These are phyloP conservation scores for Boletus rex-veris DNA, from an alignment of 768 basidiomycete species.

Conservation along the genomic window DNA sequence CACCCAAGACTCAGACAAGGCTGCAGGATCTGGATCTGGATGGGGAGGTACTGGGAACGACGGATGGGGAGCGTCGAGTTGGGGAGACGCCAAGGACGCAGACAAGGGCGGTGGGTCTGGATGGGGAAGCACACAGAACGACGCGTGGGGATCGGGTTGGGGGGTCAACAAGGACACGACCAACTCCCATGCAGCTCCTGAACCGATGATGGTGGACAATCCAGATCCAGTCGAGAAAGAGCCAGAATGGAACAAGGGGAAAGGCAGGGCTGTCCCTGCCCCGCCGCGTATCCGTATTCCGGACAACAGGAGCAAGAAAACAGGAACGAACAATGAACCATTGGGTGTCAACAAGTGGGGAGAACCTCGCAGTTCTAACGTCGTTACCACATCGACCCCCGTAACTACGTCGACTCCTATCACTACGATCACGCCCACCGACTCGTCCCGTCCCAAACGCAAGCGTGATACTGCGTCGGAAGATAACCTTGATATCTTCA, in stretches of 20 bases:
- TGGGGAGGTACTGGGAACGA: not conserved
- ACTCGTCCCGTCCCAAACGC: conserved; percentile 22
- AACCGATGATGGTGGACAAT: conserved; percentile 9
- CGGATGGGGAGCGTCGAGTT: not conserved
- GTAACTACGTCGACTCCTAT: conserved; percentile 12
- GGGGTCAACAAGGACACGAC: conserved; percentile 2
- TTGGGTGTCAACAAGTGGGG: conserved; percentile 15
- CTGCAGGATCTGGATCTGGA: not conserved
- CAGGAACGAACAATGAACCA: conserved; percentile 26
- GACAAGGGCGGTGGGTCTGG: not conserved
- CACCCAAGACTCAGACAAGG: not conserved
- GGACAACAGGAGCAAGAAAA: conserved; percentile 10
- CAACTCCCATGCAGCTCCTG: conserved; percentile 3
- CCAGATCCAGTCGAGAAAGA: not conserved
- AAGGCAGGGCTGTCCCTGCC: conserved; percentile 10
- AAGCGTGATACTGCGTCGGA: conserved; percentile 22
- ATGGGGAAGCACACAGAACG: not conserved
- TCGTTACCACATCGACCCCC: conserved; percentile 4
- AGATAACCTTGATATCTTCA: conserved; percentile 24
- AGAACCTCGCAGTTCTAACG: conserved; percentile 5
- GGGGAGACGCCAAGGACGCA: not conserved
- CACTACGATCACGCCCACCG: conserved; percentile 12
- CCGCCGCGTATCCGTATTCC: conserved; percentile 28
- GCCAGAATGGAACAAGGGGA: conserved; percentile 5
- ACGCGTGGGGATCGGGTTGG: conserved; percentile 5